Conservation (phyloP, 2,329 filamentous ascomycete species). For the Beauveria caledonica region DNA sequence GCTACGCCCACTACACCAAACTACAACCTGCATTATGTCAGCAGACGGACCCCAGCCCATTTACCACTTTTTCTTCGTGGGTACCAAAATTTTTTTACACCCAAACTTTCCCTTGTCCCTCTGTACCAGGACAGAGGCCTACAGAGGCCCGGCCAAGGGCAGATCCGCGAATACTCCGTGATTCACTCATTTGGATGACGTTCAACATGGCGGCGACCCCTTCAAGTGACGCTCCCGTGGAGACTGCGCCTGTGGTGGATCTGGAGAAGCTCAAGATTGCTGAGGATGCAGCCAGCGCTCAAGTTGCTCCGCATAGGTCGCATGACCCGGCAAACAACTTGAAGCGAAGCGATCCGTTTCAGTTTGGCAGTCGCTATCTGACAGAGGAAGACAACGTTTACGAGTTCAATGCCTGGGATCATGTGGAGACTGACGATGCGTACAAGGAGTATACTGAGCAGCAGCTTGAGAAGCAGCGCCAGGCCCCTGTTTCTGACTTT, state of each 20-base stretch:
- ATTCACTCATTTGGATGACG: not conserved
- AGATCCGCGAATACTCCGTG: not conserved
- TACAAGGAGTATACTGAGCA: conserved; percentile 80
- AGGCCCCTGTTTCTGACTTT: conserved; percentile 83
- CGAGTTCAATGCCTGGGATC: conserved; percentile 98
- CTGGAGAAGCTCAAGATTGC: conserved; percentile 20
- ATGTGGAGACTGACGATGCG: conserved; percentile 83
- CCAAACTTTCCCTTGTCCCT: not conserved
- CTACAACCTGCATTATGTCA: not conserved
- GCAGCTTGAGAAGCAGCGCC: conserved; percentile 79
- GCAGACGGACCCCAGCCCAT: not conserved
- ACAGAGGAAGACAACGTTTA: conserved; percentile 83
- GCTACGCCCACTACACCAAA: not conserved
- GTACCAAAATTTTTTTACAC: not conserved
- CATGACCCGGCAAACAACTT: conserved; percentile 65
- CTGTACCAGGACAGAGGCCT: not conserved
- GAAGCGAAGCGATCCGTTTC: conserved; percentile 87
- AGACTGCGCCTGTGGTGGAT: conserved; percentile 17
- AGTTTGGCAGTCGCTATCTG: conserved; percentile 85
- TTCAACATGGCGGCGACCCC: conserved; percentile 7
- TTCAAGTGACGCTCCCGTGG: conserved; percentile 18
- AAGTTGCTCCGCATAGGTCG: conserved; percentile 54
- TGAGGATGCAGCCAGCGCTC: conserved; percentile 8
- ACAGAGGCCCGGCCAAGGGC: not conserved
- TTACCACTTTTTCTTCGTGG: not conserved